Conservation (phyloP, 139 green algal genomes). For the Tetratostichococcus sp. region DNA sequence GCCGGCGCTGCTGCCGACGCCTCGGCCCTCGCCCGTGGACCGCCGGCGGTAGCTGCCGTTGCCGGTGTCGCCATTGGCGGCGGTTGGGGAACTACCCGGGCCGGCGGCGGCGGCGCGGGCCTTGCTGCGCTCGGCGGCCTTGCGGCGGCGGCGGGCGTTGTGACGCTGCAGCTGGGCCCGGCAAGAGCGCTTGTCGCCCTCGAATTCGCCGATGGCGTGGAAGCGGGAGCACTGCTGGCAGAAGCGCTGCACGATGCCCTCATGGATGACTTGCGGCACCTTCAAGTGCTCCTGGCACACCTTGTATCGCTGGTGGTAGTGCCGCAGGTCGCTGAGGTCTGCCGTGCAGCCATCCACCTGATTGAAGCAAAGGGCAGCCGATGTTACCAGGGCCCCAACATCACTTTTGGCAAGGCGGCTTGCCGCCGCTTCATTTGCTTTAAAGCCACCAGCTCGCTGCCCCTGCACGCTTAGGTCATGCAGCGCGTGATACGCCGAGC, state of each 20-base stretch:
- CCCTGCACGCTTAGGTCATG: too few relatives aligned
- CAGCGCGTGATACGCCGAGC: too few relatives aligned
- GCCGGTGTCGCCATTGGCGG: not conserved
- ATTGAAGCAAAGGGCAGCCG: slow-evolving; percentile 18
- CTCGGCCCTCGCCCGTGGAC: not conserved
- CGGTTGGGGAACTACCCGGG: too few relatives aligned
- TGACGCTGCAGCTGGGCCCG: slow-evolving; percentile 43
- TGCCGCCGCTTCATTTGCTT: too few relatives aligned
- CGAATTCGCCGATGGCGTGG: slow-evolving; percentile 31
- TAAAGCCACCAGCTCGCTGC: too few relatives aligned
- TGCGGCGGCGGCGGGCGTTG: slow-evolving; percentile 42
- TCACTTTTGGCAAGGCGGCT: not conserved
- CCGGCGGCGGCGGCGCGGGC: too few relatives aligned
- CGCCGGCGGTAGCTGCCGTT: not conserved
- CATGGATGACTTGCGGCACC: slow-evolving; percentile 11
- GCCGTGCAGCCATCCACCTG: slow-evolving; percentile 69
- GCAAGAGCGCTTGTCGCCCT: slow-evolving; percentile 38
- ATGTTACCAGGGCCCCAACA: not conserved
- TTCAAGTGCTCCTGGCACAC: slow-evolving; percentile 75
- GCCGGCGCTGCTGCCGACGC: too few relatives aligned
- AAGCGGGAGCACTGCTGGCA: slow-evolving; percentile 39
- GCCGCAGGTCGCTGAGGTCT: slow-evolving; percentile 49
- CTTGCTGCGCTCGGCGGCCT: slow-evolving; percentile 1
- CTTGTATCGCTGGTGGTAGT: slow-evolving; percentile 81
- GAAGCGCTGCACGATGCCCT: slow-evolving; percentile 25